Evolutionary conservation across 495 filamentous ascomycete genomes (phyloP), one percentile per base, ranked within the genome.

Genomic region (Pseudoneurospora amorphoporcata): DNA sequence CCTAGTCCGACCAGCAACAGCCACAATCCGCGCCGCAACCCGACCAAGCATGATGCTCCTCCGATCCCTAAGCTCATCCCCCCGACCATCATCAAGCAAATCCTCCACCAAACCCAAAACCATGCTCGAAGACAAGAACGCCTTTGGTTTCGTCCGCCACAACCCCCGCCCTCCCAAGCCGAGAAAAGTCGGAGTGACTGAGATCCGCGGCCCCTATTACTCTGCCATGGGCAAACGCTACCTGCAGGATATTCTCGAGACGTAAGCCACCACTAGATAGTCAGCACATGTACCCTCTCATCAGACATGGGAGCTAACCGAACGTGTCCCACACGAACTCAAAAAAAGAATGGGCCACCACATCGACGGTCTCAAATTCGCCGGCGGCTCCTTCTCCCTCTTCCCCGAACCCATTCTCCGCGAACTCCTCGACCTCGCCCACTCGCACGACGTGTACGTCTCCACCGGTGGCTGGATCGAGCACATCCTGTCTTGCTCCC

Each of bases 201-300:
- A 88, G 73, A 88, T 88, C 71, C 79, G 87, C 35, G 87, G 87
- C 1, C 86, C 86, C 3, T 88, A 88, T 77, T 88, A 88, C 72
- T 83, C 82, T 0, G 85, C 82, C 16, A 87, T 87, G 84, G 86
- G 87, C 4, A 84, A 85, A 72, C 77, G 82, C 32, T 87, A 87
- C 68, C 77, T 89, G 2, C 80, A 82, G 17, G 85, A 87, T 78
- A 79, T 87, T 14, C 78, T 87, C 6, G 85, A 88, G 72, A 88
- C 86, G 37, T 73, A 58, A 47, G 69, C 8, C 1, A 16, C 4
- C 37, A 0, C 6, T n/a, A n/a, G n/a, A n/a, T n/a, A n/a, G n/a
- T n/a, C n/a, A n/a, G n/a, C n/a, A n/a, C n/a, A n/a, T n/a, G n/a
- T n/a, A n/a, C n/a, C n/a, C n/a, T n/a, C n/a, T n/a, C n/a, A n/a